Evolutionary conservation across 1,284 basidiomycete species (phyloP), one percentile per base, ranked within the genome.

Genomic region (Marasmius fiardii): DNA sequence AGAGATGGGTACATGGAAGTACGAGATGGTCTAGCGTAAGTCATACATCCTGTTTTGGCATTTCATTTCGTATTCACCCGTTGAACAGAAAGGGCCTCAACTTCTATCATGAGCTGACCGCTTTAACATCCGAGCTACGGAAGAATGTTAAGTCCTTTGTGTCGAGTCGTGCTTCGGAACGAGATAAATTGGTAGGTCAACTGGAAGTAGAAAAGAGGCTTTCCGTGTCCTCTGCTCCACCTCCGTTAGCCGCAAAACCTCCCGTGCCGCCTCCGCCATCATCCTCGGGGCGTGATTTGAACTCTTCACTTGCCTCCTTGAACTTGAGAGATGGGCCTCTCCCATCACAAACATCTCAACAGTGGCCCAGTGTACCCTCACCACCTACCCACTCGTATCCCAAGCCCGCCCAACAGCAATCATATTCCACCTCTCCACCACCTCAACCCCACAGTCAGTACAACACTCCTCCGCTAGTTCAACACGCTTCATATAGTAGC

Each of bases 1-100:
- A 81, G 89, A 44, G 92, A 95, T 60, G 81, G 81, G 2, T 95
- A 94, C 68, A 87, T 88, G 74, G 93, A 98, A 71, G 88, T 95
- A 35, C 75, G 89, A 11, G 90, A 90, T 63, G 95, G 93, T 2
- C 71, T 97, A 49, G 85, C 83, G 85, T 92, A 68, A 63, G 89
- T 85, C 50, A 60, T 12, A 43, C 2, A n/a, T n/a, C 18, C 54
- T 55, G 5, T 43, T 60, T 47, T 21, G 31, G 18, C 37, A 18
- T 3, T 39, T 57, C 35, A 49, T 35, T 44, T 34, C 41, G 64
- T 54, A 56, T 53, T 54, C 21, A 10, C 8, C 12, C 52, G 52
- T 53, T 47, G 35, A 61, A 61, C 65, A 92, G 87, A 18, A 95
- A 95, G 68, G 96, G 94, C 0, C 73, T 92, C 2, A 85, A 88